Evolutionary conservation across 768 basidiomycete genomes (phyloP).

Genomic region (Cystoderma amianthinum): DNA sequence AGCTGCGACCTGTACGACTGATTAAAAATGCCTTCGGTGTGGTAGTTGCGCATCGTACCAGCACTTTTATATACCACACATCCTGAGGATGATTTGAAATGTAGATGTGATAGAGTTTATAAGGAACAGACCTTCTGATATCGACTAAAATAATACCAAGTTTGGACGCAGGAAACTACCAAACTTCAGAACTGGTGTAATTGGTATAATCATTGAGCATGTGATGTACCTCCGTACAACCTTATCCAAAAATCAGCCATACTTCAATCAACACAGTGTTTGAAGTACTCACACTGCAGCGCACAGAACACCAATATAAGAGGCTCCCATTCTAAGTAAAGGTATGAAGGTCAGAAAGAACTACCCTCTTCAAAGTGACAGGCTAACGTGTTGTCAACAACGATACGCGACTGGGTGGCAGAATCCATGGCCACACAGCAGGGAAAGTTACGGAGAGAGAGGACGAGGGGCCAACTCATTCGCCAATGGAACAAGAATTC

Average conservation of each 20-base stretch:
- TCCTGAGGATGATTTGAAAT: slow-evolving; percentile 18
- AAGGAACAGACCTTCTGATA: slow-evolving; percentile 23
- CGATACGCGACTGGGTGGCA: slow-evolving; percentile 7
- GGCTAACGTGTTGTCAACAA: slow-evolving; percentile 30
- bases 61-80: slow-evolving; percentile 43
- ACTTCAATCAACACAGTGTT: not conserved
- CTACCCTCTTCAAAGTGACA: not conserved
- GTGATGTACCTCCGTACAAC: slow-evolving; percentile 43
- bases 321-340: slow-evolving; percentile 39
- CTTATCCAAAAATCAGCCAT: too few species aligned
- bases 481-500: too few species aligned
- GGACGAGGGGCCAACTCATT: slow-evolving; percentile 10
- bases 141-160: slow-evolving; percentile 47
- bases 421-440: slow-evolving; percentile 12
- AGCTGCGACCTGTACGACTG: slow-evolving; percentile 30
- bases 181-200: slow-evolving; percentile 3
- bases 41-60: slow-evolving; percentile 24
- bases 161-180: slow-evolving; percentile 48
- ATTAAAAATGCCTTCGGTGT: not conserved
- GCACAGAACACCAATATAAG: slow-evolving; percentile 41
- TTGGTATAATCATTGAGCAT: not conserved
- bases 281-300: slow-evolving; percentile 32
- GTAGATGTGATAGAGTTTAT: not conserved
- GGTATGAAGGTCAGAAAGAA: slow-evolving; percentile 2
- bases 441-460: slow-evolving; percentile 4